Conservation (phyloP, 2,329 filamentous ascomycete genomes). For the Phialophora macrospora region DNA sequence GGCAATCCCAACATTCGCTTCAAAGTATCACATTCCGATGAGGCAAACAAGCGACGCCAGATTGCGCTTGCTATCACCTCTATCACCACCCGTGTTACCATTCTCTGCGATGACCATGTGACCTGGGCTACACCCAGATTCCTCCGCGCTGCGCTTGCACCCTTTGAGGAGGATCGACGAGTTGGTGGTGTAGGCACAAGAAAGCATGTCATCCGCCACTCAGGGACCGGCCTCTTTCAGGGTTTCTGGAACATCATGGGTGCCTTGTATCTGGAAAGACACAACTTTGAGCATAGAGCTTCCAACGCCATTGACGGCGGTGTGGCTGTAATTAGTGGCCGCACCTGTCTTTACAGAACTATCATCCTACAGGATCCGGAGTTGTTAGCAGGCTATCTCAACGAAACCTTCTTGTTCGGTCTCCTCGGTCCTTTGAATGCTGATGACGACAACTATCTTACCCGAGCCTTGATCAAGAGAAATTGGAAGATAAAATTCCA, state of each 20-base stretch:
- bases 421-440: slow-evolving; percentile 54
- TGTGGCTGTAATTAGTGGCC: slow-evolving; percentile 63
- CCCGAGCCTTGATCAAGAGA: slow-evolving; percentile 57
- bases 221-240: slow-evolving; percentile 26
- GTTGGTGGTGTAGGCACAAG: slow-evolving; percentile 63
- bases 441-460: slow-evolving; percentile 68
- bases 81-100: slow-evolving; percentile 50
- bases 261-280: slow-evolving; percentile 63
- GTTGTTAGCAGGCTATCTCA: slow-evolving; percentile 53
- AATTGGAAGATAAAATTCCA: slow-evolving; percentile 63
- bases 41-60: slow-evolving; percentile 58
- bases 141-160: slow-evolving; percentile 50
- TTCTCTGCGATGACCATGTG: slow-evolving; percentile 60
- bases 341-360: slow-evolving; percentile 60
- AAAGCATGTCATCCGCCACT: slow-evolving; percentile 57
- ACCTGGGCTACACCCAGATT: slow-evolving; percentile 54
- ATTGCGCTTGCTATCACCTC: slow-evolving; percentile 49
- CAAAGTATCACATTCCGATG: slow-evolving; percentile 42
- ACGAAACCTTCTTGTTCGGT: slow-evolving; percentile 58
- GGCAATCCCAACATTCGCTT: slow-evolving; percentile 29
- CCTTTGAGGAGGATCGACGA: slow-evolving; percentile 52
- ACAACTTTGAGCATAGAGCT: slow-evolving; percentile 65
- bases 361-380: slow-evolving; percentile 52
- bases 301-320: slow-evolving; percentile 64
- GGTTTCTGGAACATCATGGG: slow-evolving; percentile 61